Evolutionary conservation across 495 filamentous ascomycete species (phyloP), one percentile per base, ranked within the genome.

Genomic region (Penicillium manginii): DNA sequence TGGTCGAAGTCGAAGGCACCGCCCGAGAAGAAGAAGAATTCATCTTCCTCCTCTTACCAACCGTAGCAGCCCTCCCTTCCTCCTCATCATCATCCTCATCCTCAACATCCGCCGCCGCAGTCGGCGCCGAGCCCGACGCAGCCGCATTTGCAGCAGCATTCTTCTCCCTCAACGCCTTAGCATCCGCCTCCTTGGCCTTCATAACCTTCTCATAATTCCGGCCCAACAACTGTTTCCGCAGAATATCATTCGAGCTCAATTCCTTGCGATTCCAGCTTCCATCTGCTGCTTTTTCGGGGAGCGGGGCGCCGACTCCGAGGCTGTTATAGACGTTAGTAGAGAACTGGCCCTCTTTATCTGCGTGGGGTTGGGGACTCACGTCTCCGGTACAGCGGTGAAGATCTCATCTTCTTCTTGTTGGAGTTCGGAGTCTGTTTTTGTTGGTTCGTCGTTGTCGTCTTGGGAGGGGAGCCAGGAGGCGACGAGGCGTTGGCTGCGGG

Each of bases 21-120:
- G 26, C 9, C 26, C 26, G 26, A 29, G 26, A 29, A 29, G 26
- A 29, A 5, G 26, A 17, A 48, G 29, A 43, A 39, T 39, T n/a
- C 40, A 8, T 46, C 64, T 67, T 73, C 57, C 62, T 68, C 66
- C 81, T 84, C 51, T 62, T 73, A 37, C 75, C 81, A 50, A 85
- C 81, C 39, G 84, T 63, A 48, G 81, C 78, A 22, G 83, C 77
- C 56, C 86, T 73, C n/a, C 87, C 86, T 52, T 81, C 75, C 21
- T 88, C 85, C 26, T 89, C 86, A 42, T 86, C 85, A 50, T 83
- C 74, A 5, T 73, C 78, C 2, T 70, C 68, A 21, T 63, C 29
- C 45, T 43, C 50, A 1, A 60, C 58, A 48, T 61, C 39, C 29
- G 43, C 29, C 54, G 55, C 26, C 12, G 49, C 46, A 23, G 35